Evolutionary conservation across 208 protist species (phyloP).

Genomic region (Wallacemonas sp.): DNA sequence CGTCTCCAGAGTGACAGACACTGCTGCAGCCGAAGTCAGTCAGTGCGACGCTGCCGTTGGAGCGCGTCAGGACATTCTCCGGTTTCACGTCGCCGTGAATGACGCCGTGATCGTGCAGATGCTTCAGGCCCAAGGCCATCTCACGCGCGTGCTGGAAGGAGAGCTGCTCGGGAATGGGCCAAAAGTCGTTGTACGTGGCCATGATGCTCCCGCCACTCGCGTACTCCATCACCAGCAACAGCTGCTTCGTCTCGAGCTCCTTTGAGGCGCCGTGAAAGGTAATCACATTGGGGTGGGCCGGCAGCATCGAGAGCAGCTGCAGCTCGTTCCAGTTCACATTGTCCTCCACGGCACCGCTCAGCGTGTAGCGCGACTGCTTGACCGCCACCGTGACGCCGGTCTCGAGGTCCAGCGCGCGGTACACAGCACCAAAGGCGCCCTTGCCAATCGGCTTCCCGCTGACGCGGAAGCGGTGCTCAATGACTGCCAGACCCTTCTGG

Average conservation of each 20-base stretch:
- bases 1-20: conserved; percentile 15
- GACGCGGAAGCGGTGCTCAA: conserved; percentile 55
- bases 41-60: conserved; percentile 68
- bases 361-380: conserved; percentile 62
- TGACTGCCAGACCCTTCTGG: conserved; percentile 33
- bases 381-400: conserved; percentile 62
- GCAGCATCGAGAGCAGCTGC: conserved; percentile 61
- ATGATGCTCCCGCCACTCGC: conserved; percentile 65
- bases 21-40: conserved; percentile 77
- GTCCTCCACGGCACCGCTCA: conserved; percentile 28
- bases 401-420: conserved; percentile 62
- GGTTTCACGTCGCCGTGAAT: conserved; percentile 77
- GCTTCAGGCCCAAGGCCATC: conserved; percentile 64
- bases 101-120: conserved; percentile 73
- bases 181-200: conserved; percentile 48
- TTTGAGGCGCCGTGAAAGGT: conserved; percentile 65
- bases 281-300: conserved; percentile 60
- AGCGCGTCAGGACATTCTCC: conserved; percentile 72
- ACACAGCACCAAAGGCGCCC: conserved; percentile 70
- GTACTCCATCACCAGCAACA: conserved; percentile 70
- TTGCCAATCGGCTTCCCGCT: conserved; percentile 57
- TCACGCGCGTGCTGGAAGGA: conserved; percentile 53
- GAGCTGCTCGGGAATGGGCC: conserved; percentile 51
- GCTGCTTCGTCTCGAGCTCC: conserved; percentile 60
- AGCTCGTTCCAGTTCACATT: conserved; percentile 64